A percentile compares a stretch with the other conserved stretches of the same genome.
phyloP scores from a whole-genome alignment of 2,329 filamentous ascomycete species.

The Neurospora sp. region DNA sequence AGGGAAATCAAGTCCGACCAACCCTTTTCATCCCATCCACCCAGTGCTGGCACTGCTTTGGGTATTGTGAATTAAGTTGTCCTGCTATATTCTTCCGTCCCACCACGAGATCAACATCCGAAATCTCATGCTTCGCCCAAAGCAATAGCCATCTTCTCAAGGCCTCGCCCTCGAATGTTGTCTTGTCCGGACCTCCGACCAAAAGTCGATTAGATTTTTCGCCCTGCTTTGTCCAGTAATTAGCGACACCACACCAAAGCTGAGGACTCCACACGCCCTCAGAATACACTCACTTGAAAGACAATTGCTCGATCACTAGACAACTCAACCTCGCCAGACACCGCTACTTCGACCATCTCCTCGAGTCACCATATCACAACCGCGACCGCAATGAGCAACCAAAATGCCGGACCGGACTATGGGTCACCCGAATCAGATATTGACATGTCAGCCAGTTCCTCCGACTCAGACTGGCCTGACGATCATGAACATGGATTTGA shows the following conservation, averaged over 20 bases:
- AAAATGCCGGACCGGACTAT: neutral
- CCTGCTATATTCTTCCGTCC: too few species aligned
- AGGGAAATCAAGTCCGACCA: neutral
- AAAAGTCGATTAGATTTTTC: too few species aligned
- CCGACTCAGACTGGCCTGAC: neutral
- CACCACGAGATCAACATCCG: too few species aligned
- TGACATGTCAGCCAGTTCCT: neutral
- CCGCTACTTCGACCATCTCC: neutral
- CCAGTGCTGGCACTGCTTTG: neutral
- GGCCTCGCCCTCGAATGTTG: too few species aligned
- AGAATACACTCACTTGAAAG: neutral
- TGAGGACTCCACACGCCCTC: neutral
- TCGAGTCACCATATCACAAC: neutral
- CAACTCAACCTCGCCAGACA: neutral
- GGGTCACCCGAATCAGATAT: neutral
- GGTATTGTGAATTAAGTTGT: neutral
- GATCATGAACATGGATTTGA: constrained; percentile 4
- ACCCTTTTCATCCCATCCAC: neutral
- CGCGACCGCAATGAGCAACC: neutral
- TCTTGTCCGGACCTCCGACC: neutral
- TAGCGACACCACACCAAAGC: neutral
- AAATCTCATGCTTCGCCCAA: too few species aligned
- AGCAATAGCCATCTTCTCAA: too few species aligned
- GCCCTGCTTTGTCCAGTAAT: too few species aligned
- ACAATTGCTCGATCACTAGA: neutral